Conservation (phyloP, 2,329 filamentous ascomycete genomes). For the Lachnellula willkommii region DNA sequence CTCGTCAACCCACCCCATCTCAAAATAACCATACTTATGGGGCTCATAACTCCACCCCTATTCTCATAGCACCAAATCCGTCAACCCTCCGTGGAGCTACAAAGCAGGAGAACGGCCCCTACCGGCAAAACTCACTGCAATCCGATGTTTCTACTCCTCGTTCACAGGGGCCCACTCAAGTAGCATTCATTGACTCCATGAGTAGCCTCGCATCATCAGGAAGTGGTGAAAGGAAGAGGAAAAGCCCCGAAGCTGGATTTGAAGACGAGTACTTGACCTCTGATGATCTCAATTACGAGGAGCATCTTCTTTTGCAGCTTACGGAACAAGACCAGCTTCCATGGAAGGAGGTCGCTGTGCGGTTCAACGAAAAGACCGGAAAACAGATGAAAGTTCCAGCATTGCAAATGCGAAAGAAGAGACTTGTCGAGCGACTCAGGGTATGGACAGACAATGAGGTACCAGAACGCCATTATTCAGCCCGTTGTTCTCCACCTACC, state of each 20-base stretch:
- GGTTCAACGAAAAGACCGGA: slow-evolving; percentile 29
- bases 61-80: slow-evolving; percentile 25
- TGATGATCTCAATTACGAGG: slow-evolving; percentile 27
- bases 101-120: slow-evolving; percentile 5
- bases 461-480: slow-evolving; percentile 6
- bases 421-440: slow-evolving; percentile 32
- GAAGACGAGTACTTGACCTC: slow-evolving; percentile 9
- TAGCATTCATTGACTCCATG: slow-evolving; percentile 13
- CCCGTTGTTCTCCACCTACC: slow-evolving; percentile 11
- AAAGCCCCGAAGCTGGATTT: slow-evolving; percentile 9
- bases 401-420: slow-evolving; percentile 35
- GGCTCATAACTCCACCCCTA: slow-evolving; percentile 13
- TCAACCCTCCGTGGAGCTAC: slow-evolving; percentile 12
- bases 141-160: slow-evolving; percentile 23
- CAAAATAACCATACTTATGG: slow-evolving; percentile 8
- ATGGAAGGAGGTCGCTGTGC: slow-evolving; percentile 32
- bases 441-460: slow-evolving; percentile 21
- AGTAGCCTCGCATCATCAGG: slow-evolving; percentile 9
- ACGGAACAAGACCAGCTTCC: slow-evolving; percentile 29
- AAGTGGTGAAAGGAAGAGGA: slow-evolving; percentile 22
- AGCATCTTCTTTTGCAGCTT: slow-evolving; percentile 31
- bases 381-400: slow-evolving; percentile 31
- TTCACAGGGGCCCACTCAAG: slow-evolving; percentile 17
- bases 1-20: slow-evolving; percentile 12
- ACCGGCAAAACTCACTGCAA: slow-evolving; percentile 20